Conservation (phyloP, 352 stramenopile genomes). For the Phytophthora hibernalis region DNA sequence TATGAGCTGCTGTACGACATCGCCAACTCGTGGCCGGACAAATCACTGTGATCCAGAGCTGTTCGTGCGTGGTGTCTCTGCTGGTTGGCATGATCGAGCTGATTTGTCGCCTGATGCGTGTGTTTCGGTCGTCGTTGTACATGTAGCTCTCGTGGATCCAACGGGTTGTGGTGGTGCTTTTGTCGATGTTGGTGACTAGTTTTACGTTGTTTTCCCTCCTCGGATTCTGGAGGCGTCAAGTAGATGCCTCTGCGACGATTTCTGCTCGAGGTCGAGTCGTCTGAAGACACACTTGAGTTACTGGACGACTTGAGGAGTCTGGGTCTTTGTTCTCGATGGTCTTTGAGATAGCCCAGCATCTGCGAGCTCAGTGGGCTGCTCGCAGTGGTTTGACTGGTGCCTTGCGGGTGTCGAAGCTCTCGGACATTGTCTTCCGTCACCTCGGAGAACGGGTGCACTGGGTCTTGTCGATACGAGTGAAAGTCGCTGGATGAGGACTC, state of each 20-base stretch:
- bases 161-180: constrained; percentile 10
- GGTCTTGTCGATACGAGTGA: constrained; percentile 12
- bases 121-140: constrained; percentile 8
- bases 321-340: neutral
- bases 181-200: neutral
- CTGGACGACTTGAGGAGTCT: neutral
- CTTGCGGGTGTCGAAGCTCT: neutral
- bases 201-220: constrained; percentile 11
- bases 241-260: constrained; percentile 10
- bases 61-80: constrained; percentile 4
- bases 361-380: neutral
- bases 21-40: constrained; percentile 5
- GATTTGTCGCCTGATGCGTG: neutral
- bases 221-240: constrained; percentile 10
- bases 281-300: constrained; percentile 18
- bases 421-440: constrained; percentile 1
- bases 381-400: neutral
- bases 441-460: constrained; percentile 17
- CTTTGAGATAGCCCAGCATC: neutral
- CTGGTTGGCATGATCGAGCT: constrained; percentile 2
- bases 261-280: constrained; percentile 11
- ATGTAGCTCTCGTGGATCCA: neutral
- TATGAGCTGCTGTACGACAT: constrained; percentile 24
- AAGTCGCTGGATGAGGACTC: constrained; percentile 9
- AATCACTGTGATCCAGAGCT: constrained; percentile 1